Evolutionary conservation across 176 grass and related monocot genomes (phyloP).

Genomic region (Oryza nivara): DNA sequence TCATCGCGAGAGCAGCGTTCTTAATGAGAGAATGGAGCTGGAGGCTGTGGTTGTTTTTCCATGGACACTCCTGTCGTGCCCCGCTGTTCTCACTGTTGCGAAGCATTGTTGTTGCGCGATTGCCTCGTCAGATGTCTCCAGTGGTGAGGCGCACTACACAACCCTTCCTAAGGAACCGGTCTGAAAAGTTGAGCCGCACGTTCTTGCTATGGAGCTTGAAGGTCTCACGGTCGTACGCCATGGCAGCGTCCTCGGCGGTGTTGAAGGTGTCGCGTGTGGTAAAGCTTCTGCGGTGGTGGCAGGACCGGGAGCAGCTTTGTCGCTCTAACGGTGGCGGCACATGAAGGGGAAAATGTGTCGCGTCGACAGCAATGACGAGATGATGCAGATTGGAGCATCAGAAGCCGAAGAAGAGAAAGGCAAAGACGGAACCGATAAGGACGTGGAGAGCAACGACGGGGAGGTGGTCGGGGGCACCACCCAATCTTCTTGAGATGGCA

Average conservation of each 20-base stretch:
- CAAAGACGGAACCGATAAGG: constrained; percentile 47
- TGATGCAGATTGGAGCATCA: not conserved
- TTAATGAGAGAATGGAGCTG: not conserved
- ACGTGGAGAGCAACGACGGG: constrained; percentile 36
- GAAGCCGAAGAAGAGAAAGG: constrained; percentile 40
- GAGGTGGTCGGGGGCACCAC: constrained; percentile 42
- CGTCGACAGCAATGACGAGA: constrained; percentile 27
- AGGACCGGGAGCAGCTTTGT: constrained; percentile 41
- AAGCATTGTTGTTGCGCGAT: no score
- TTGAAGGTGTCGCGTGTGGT: constrained; percentile 93
- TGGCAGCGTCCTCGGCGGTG: constrained; percentile 92
- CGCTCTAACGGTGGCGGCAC: constrained; percentile 45
- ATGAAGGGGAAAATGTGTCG: constrained; percentile 69
- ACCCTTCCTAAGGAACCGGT: constrained; percentile 75
- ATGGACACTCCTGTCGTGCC: constrained; percentile 31
- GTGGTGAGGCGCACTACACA: not conserved
- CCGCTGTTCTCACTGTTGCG: constrained; percentile 28
- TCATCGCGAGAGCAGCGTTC: not conserved
- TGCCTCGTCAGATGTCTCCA: no score
- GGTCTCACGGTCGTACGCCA: constrained; percentile 89
- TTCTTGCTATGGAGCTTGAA: constrained; percentile 86
- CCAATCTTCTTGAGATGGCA: constrained; percentile 68
- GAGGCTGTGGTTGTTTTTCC: not conserved
- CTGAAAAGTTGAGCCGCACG: constrained; percentile 89
- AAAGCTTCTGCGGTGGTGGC: constrained; percentile 66